Evolutionary conservation across 495 filamentous ascomycete genomes (phyloP), one percentile per base, ranked within the genome.

Genomic region (Neurospora pannonica): DNA sequence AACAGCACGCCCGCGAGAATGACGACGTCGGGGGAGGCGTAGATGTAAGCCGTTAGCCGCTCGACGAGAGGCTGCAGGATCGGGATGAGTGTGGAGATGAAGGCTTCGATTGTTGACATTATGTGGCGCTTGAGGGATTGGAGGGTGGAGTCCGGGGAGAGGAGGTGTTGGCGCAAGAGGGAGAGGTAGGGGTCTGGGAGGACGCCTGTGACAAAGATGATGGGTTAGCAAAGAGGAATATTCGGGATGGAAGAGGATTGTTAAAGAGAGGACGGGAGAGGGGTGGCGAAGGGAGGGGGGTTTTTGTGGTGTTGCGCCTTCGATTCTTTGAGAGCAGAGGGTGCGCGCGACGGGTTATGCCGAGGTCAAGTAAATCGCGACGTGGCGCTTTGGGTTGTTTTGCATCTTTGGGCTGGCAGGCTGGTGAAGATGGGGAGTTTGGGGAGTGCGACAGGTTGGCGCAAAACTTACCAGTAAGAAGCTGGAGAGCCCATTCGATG

Each of bases 1-100:
- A 88, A 74, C 48, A 90, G 72, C 1, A 88, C 76, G 17, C 92
- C 82, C 42, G 87, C 79, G 6, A 90, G 78, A 72, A 92, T 81
- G 21, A 91, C 89, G 62, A 89, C 76, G 83, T 93, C 90, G 6
- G 87, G 89, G 77, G 85, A 84, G 76, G 76, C 79, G 69, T 80
- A 76, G 15, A 86, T 77, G 13, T 78, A 74, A 21, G 71, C 72
- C 54, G 77, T 82, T 34, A 85, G 79, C 70, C 87, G 74, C 75
- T 85, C 81, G 70, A 85, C 75, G 73, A 90, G 81, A n/a, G 90
- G 83, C 17, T 82, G 80, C 9, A 88, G 78, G 70, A 89, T 71
- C 24, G 81, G 79, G 77, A 76, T 2, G 39, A 71, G 42, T 7
- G 71, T 62, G 74, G 81, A 81, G 60, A 87, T 72, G 77, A 80